Evolutionary conservation across 305 asterid genomes (phyloP).

Genomic region (Fraxinus floribunda): DNA sequence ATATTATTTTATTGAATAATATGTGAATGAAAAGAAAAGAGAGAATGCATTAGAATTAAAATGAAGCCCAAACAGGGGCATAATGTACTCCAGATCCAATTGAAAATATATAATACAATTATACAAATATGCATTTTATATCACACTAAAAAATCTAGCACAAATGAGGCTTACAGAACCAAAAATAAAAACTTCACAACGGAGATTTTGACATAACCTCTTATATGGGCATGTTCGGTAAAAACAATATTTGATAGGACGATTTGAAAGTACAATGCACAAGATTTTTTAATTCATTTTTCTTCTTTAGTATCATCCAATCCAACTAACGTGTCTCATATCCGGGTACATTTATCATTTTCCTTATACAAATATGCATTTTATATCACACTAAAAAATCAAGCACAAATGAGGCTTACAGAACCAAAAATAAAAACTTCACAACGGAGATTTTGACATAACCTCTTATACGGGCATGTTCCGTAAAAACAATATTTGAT

Average conservation of each 20-base stretch:
- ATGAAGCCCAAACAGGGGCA: background rate
- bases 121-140: slow-evolving; percentile 12
- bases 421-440: slow-evolving; percentile 3
- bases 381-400: slow-evolving; percentile 14
- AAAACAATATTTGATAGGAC: background rate
- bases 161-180: slow-evolving; percentile 5
- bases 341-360: no score
- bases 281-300: background rate
- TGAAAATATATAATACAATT: slow-evolving; percentile 26
- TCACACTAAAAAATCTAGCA: slow-evolving; percentile 14
- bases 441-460: slow-evolving; percentile 20
- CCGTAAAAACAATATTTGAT: background rate
- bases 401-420: slow-evolving; percentile 9
- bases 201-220: slow-evolving; percentile 22
- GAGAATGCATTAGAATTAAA: no score
- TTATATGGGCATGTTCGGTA: background rate
- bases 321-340: slow-evolving; percentile 28
- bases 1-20: no score
- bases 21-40: background rate
- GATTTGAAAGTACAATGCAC: background rate
- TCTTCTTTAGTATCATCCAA: background rate
- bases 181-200: slow-evolving; percentile 13
- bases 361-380: slow-evolving; percentile 14
- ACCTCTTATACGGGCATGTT: slow-evolving; percentile 17
- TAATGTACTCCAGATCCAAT: background rate